Evolutionary conservation across 768 basidiomycete species (phyloP).

Genomic region (Coprinopsis marcescibilis): DNA sequence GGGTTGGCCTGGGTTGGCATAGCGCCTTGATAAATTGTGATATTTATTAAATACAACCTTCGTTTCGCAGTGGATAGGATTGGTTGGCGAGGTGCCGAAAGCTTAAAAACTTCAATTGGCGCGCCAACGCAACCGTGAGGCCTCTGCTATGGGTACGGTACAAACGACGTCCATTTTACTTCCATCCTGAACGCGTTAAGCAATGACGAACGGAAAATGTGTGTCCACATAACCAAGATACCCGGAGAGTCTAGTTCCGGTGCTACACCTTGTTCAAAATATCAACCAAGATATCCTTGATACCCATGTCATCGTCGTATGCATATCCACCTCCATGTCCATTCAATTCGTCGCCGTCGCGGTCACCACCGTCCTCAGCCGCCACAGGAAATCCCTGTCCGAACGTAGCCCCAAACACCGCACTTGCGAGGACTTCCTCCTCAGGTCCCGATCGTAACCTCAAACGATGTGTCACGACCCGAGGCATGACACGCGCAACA

Average conservation of each 20-base stretch:
- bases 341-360: slow-evolving; percentile 2
- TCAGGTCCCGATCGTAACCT: slow-evolving; percentile 63
- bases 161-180: too few relatives aligned
- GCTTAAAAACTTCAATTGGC: too few relatives aligned
- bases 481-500: slow-evolving; percentile 65
- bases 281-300: slow-evolving; percentile 62
- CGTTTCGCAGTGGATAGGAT: too few relatives aligned
- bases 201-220: too few relatives aligned
- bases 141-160: too few relatives aligned
- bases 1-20: too few relatives aligned
- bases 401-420: slow-evolving; percentile 53
- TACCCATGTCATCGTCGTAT: slow-evolving; percentile 27
- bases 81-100: too few relatives aligned
- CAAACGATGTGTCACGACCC: slow-evolving; percentile 71
- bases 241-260: neutral
- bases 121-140: too few relatives aligned
- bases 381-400: slow-evolving; percentile 3
- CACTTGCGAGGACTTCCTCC: slow-evolving; percentile 64
- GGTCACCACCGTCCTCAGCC: neutral
- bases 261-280: slow-evolving; percentile 48
- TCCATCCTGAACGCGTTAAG: too few relatives aligned
- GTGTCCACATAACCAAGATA: too few relatives aligned
- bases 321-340: slow-evolving; percentile 1
- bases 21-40: too few relatives aligned
- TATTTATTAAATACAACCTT: too few relatives aligned